These are phyloP conservation scores for Nemania abortiva DNA, from an alignment of 2,329 filamentous ascomycete genomes.

Conservation along the genomic window DNA sequence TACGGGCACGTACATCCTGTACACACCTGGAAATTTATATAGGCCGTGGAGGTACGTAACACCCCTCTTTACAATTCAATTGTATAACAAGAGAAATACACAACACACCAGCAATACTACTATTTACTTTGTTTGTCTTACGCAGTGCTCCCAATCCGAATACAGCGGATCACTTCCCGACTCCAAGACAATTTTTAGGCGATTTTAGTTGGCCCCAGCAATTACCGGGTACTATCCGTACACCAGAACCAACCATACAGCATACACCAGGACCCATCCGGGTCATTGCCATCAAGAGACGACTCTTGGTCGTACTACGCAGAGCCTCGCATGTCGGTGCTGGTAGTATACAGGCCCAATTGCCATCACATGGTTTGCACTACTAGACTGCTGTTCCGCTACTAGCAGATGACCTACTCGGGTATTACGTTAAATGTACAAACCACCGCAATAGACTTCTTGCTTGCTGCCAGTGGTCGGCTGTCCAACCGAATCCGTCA, in stretches of 20 bases:
- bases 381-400: background rate
- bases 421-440: background rate
- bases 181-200: background rate
- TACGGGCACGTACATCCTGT: background rate
- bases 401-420: background rate
- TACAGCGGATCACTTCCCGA: background rate
- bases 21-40: background rate
- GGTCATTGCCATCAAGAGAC: background rate
- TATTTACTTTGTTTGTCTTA: background rate
- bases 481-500: slow-evolving; percentile 1
- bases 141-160: background rate
- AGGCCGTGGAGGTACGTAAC: background rate
- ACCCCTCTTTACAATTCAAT: slow-evolving; percentile 1
- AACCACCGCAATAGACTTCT: slow-evolving; percentile 5
- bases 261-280: background rate
- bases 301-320: background rate
- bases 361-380: background rate
- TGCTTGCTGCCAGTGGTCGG: slow-evolving; percentile 1
- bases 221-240: background rate
- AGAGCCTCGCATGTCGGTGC: slow-evolving; percentile 15
- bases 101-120: background rate
- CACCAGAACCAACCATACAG: background rate
- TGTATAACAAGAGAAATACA: background rate
- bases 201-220: background rate
- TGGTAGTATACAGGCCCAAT: background rate